These are phyloP conservation scores for Bruguiera sexangula DNA, from an alignment of 345 rosid genomes.

Conservation along the genomic window DNA sequence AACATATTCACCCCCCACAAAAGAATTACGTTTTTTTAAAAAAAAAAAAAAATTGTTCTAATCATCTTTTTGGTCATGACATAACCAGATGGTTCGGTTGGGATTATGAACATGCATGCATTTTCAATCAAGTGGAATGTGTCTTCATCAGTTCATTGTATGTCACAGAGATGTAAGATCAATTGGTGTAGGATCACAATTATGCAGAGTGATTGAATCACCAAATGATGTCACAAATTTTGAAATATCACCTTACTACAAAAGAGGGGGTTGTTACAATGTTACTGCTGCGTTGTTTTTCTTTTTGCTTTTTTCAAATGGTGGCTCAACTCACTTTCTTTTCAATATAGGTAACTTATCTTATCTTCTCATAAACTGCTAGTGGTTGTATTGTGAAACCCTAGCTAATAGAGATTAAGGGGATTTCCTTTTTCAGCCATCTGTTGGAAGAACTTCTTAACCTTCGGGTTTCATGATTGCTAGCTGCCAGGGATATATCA, in stretches of 20 bases:
- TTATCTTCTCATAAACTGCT: constrained; percentile 9
- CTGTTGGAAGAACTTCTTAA: constrained; percentile 10
- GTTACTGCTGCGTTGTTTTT: not conserved
- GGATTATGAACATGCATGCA: no score
- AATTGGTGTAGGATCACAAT: not conserved
- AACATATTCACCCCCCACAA: no score
- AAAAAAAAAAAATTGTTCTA: no score
- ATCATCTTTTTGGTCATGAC: not conserved
- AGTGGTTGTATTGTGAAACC: constrained; percentile 13
- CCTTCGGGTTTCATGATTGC: not conserved
- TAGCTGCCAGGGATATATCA: no score
- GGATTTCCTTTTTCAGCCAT: not conserved
- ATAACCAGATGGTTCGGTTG: no score
- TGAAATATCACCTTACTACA: not conserved
- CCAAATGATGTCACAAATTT: constrained; percentile 4
- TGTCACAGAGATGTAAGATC: not conserved
- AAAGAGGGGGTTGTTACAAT: constrained; percentile 1
- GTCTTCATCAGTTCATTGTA: not conserved
- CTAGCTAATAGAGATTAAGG: constrained; percentile 8
- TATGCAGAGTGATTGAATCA: constrained; percentile 10
- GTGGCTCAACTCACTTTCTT: constrained; percentile 6
- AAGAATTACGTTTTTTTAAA: no score
- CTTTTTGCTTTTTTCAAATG: not conserved
- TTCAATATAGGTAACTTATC: constrained; percentile 12
- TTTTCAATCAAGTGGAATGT: no score